These are phyloP conservation scores for Leonotis leonurus DNA, from an alignment of 257 asterid genomes.

Conservation along the genomic window DNA sequence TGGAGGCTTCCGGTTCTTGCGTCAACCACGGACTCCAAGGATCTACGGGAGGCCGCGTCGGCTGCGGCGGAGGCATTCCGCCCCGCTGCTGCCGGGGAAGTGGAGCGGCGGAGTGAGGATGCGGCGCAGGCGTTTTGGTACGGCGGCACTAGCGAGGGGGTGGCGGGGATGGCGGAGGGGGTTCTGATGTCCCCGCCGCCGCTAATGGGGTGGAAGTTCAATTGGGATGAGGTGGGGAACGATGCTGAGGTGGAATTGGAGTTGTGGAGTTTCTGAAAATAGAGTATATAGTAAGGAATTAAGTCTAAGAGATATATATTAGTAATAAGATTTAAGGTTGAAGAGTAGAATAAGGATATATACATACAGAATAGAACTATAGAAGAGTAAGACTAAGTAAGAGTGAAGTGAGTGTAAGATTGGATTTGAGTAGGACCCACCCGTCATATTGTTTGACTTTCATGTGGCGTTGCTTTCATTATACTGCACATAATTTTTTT, in stretches of 20 bases:
- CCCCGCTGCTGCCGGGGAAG: too few relatives aligned
- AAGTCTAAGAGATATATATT: too few relatives aligned
- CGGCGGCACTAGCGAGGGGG: background rate
- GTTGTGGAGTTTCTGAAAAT: conserved; percentile 47
- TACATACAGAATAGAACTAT: too few relatives aligned
- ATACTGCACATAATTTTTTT: too few relatives aligned
- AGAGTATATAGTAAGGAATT: too few relatives aligned
- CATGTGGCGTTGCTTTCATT: too few relatives aligned
- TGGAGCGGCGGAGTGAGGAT: background rate
- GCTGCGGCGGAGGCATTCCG: conserved; percentile 48
- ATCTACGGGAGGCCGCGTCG: conserved; percentile 41
- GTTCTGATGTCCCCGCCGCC: conserved; percentile 57
- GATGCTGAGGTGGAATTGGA: conserved; percentile 50
- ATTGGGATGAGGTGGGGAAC: conserved; percentile 40
- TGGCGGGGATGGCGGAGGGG: conserved; percentile 26
- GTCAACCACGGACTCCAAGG: conserved; percentile 31
- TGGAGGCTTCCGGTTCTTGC: conserved; percentile 48
- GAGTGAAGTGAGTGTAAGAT: too few relatives aligned
- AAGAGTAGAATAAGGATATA: too few relatives aligned
- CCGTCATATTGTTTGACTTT: too few relatives aligned
- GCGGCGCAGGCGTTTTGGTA: background rate
- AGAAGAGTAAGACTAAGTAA: too few relatives aligned
- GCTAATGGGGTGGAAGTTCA: conserved; percentile 17
- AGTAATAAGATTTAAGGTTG: too few relatives aligned
- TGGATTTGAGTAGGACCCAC: too few relatives aligned